Conservation (phyloP, 2,329 filamentous ascomycete genomes). For the Fusarium protoensiforme region DNA sequence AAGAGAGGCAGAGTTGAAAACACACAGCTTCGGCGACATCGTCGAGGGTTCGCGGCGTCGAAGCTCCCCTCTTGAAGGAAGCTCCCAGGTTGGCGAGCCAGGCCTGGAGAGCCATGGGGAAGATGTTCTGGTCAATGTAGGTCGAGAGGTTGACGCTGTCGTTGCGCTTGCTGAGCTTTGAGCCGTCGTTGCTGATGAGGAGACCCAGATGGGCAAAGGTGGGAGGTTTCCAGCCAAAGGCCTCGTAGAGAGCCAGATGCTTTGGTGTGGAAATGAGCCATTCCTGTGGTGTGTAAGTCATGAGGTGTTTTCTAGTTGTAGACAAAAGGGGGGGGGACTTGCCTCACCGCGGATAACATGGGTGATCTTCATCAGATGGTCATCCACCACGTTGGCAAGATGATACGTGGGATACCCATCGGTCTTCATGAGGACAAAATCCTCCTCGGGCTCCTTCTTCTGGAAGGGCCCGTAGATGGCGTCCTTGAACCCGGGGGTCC, state of each 20-base stretch:
- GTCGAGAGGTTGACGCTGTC: conserved; percentile 60
- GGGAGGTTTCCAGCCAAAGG: conserved; percentile 79
- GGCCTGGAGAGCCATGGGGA: conserved; percentile 71
- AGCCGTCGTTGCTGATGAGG: conserved; percentile 73
- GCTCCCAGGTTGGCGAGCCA: conserved; percentile 79
- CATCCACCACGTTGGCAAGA: conserved; percentile 96
- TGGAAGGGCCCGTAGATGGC: conserved; percentile 79
- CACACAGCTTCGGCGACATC: conserved; percentile 76
- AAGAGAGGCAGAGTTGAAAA: background rate
- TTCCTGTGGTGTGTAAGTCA: conserved; percentile 64
- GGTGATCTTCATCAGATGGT: conserved; percentile 94
- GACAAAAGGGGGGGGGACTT: conserved; percentile 41
- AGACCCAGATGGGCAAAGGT: conserved; percentile 85
- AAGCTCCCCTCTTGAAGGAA: conserved; percentile 42
- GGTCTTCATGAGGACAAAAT: conserved; percentile 90
- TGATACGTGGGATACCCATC: conserved; percentile 97
- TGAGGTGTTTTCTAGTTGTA: background rate
- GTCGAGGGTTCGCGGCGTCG: conserved; percentile 62
- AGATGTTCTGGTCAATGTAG: conserved; percentile 59
- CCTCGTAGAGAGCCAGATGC: conserved; percentile 76
- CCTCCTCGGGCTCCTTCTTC: conserved; percentile 70
- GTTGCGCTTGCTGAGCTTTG: conserved; percentile 90
- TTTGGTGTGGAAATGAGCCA: conserved; percentile 95
- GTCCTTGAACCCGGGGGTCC: conserved; percentile 76
- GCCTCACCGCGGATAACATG: conserved; percentile 92